A percentile compares a stretch with the other conserved stretches of the same genome.
Conservation (phyloP, 805 yeast genomes). For the Lipomyces sp. region DNA sequence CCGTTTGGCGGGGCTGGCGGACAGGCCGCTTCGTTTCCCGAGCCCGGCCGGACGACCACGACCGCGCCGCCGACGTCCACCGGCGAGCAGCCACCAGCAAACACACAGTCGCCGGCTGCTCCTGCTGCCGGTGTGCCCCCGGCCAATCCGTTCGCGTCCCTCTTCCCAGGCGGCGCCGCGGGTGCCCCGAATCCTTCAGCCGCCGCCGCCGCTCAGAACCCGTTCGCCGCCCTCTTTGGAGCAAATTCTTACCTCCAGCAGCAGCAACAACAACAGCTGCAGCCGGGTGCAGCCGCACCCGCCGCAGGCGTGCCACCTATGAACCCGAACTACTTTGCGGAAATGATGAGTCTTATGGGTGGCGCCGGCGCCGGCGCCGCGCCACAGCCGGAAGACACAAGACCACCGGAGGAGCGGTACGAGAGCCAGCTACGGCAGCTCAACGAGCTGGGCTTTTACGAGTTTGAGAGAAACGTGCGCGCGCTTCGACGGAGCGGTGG, state of each 20-base stretch:
- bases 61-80: slow-evolving; percentile 22
- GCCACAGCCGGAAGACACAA: slow-evolving; percentile 51
- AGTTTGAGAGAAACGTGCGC: slow-evolving; percentile 84
- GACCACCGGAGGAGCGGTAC: slow-evolving; percentile 79
- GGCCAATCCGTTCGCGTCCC: slow-evolving; percentile 54
- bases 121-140: slow-evolving; percentile 30
- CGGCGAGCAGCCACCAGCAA: slow-evolving; percentile 26
- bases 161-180: slow-evolving; percentile 41
- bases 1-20: slow-evolving; percentile 34
- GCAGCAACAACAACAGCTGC: slow-evolving; percentile 40
- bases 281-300: slow-evolving; percentile 16
- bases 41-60: slow-evolving; percentile 36
- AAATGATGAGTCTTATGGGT: slow-evolving; percentile 18
- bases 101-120: slow-evolving; percentile 32
- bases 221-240: slow-evolving; percentile 39
- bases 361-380: slow-evolving; percentile 24
- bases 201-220: slow-evolving; percentile 34
- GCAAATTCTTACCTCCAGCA: slow-evolving; percentile 47
- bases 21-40: slow-evolving; percentile 32
- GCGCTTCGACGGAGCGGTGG: slow-evolving; percentile 96
- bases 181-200: slow-evolving; percentile 48
- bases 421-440: slow-evolving; percentile 69
- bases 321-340: slow-evolving; percentile 25
- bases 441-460: slow-evolving; percentile 83
- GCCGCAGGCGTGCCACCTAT: slow-evolving; percentile 5